phyloP scores from a whole-genome alignment of 768 basidiomycete genomes.

The Lactarius quietus region DNA sequence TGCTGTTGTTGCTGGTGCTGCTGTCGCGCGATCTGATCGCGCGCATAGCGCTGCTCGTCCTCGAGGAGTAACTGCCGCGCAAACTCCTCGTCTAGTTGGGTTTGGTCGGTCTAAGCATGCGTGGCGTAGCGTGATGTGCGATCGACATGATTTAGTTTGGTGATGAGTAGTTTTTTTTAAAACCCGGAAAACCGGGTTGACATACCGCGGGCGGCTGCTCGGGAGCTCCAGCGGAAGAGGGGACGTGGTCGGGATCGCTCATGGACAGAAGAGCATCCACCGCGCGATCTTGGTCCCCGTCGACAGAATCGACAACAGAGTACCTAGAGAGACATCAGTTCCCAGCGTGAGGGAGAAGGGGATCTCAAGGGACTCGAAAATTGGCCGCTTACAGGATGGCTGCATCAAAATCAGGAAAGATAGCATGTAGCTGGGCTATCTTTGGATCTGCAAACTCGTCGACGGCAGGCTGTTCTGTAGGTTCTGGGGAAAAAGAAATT shows the following conservation, averaged over 20 bases:
- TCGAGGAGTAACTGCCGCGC: constrained; percentile 70
- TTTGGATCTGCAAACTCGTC: constrained; percentile 26
- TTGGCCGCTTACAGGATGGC: constrained; percentile 16
- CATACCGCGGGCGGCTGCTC: constrained; percentile 3
- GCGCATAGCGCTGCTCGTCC: constrained; percentile 34
- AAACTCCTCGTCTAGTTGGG: constrained; percentile 75
- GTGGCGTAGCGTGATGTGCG: neutral
- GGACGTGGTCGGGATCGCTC: constrained; percentile 75
- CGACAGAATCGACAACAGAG: constrained; percentile 62
- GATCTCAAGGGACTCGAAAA: neutral
- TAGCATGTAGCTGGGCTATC: constrained; percentile 23
- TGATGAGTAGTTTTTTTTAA: neutral
- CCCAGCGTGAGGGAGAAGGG: neutral
- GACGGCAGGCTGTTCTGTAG: neutral
- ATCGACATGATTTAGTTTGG: neutral
- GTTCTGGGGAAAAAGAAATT: neutral
- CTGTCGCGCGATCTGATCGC: constrained; percentile 24
- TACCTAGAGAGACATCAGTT: constrained; percentile 3
- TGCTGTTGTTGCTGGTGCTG: constrained; percentile 19
- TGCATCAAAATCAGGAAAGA: constrained; percentile 28
- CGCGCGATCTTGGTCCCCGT: constrained; percentile 69
- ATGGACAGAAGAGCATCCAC: constrained; percentile 77
- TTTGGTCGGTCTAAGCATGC: constrained; percentile 47
- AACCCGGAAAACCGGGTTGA: neutral
- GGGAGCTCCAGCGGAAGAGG: constrained; percentile 31